Base-by-base conservation (phyloP, 1,284 basidiomycete genomes). In the Ustilago nuda region DNA sequence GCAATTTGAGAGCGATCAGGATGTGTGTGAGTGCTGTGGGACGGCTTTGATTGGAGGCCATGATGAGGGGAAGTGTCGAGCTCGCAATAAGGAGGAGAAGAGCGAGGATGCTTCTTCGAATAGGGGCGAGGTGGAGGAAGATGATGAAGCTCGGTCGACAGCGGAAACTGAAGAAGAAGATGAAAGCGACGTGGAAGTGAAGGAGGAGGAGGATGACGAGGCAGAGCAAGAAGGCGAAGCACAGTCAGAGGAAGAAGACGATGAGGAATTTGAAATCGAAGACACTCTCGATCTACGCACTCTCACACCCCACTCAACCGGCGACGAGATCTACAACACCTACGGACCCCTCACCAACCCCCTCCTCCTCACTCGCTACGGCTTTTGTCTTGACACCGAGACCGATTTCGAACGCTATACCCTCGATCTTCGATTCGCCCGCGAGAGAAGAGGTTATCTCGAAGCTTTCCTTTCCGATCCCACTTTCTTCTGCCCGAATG, bases 1-100 rank as follows among this genome's bases (percentile, higher is more conserved):
- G 11, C 79, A 84, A 45, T 83, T 84, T 51, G 82, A 84, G 43
- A 70, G 76, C 19, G 81, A 84, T 56, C 76, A 79, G 55, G 73
- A 72, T 7, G 83, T 85, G 8, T 85, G 84, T 62, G 43, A 75
- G 41, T 1, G 66, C 2, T 85, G 84, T 55, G 83, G 84, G 2
- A 39, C 63, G 5, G 61, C 68, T 9, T 59, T 68, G 35, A 41
- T 71, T 36, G 67, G 61, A n/a, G 73, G 67, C 5, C 73, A 76
- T 37, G 51, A 60, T 12, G 61, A 71, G 27, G 57, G 62, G 2
- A 50, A 27, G 3, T 73, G 71, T 33, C 1, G 27, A 51, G 12
- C 30, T n/a, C 15, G 54, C 36, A 55, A 8, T 32, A 53, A 19
- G 41, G 50, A 8, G 67, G 48, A 19, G 56, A n/a, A n/a, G 69